These are phyloP conservation scores for Galeopsis tetrahit DNA, from an alignment of 257 asterid species.

Conservation along the genomic window DNA sequence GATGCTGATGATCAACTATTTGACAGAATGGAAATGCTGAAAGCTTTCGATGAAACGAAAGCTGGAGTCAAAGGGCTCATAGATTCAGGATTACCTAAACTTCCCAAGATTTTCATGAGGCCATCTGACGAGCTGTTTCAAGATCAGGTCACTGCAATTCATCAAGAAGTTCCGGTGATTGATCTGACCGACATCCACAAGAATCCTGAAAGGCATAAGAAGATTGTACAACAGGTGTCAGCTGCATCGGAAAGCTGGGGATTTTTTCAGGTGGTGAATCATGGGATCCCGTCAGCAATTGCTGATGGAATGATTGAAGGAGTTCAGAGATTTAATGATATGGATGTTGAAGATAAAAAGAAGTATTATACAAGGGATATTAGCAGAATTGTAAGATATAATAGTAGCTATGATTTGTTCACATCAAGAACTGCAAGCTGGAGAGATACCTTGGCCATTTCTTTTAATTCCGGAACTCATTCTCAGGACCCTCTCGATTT, in stretches of 20 bases:
- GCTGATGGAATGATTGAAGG: constrained; percentile 44
- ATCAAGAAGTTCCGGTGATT: neutral
- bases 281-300: constrained; percentile 39
- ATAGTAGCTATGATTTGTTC: constrained; percentile 52
- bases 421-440: constrained; percentile 52
- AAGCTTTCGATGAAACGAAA: constrained; percentile 58
- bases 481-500: constrained; percentile 34
- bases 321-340: constrained; percentile 42
- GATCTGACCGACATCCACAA: constrained; percentile 1
- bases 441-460: constrained; percentile 55
- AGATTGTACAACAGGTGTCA: constrained; percentile 34
- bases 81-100: constrained; percentile 39
- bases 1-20: neutral
- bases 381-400: constrained; percentile 30
- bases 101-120: neutral
- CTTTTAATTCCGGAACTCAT: neutral
- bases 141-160: neutral
- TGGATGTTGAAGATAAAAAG: constrained; percentile 43
- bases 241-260: constrained; percentile 55
- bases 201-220: constrained; percentile 18
- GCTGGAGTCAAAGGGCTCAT: constrained; percentile 63
- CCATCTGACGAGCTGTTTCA: neutral
- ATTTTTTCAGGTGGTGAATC: constrained; percentile 58
- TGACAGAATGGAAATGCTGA: constrained; percentile 41
- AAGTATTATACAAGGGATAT: constrained; percentile 52